Conservation (phyloP, 352 stramenopile species). For the Pythium sukuiense region DNA sequence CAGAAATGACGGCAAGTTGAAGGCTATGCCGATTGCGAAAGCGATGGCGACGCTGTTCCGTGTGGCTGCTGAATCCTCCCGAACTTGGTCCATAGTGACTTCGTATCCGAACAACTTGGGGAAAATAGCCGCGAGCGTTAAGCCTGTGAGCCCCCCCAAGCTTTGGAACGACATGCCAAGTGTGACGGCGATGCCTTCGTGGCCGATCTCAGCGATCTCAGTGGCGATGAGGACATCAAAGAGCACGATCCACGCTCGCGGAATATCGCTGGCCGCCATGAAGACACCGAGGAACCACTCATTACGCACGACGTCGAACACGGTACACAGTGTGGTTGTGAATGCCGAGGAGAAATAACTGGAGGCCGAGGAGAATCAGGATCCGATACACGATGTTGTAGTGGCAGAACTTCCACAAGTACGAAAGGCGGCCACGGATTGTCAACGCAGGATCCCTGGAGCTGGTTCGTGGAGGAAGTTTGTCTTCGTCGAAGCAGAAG, state of each 20-base stretch:
- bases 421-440: not conserved
- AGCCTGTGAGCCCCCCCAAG: constrained; percentile 29
- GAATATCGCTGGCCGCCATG: constrained; percentile 29
- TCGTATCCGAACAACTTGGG: constrained; percentile 4
- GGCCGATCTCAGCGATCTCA: constrained; percentile 48
- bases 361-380: constrained; percentile 12
- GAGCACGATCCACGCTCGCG: constrained; percentile 41
- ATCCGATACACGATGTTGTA: constrained; percentile 22
- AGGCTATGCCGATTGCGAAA: too few species aligned
- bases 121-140: constrained; percentile 30
- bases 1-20: too few species aligned
- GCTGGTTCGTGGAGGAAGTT: not conserved
- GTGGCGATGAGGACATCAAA: constrained; percentile 40
- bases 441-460: not conserved
- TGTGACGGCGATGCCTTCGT: constrained; percentile 48
- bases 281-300: constrained; percentile 43
- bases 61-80: too few species aligned
- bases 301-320: constrained; percentile 33
- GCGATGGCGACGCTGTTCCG: too few species aligned
- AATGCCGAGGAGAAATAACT: constrained; percentile 13
- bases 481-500: constrained; percentile 5
- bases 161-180: constrained; percentile 48
- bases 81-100: too few species aligned
- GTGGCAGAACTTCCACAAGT: constrained; percentile 22
- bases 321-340: constrained; percentile 21